phyloP scores from a whole-genome alignment of 345 rosid genomes.

The Mallotus nudiflorus region DNA sequence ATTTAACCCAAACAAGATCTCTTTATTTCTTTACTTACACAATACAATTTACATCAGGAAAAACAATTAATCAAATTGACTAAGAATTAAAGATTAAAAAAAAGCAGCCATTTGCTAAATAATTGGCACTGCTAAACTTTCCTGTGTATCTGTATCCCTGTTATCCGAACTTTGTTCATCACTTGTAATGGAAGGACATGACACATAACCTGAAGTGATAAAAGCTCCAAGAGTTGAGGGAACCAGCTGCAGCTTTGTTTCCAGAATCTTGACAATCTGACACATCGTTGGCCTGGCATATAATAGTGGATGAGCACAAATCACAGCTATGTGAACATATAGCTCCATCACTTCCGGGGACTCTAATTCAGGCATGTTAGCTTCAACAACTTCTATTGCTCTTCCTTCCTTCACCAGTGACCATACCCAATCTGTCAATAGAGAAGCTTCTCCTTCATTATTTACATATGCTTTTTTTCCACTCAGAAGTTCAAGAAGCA shows the following conservation, averaged over 20 bases:
- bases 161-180: not conserved
- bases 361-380: slow-evolving; percentile 27
- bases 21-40: not conserved
- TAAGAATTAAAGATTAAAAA: not conserved
- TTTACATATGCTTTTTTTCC: slow-evolving; percentile 37
- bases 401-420: slow-evolving; percentile 34
- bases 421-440: slow-evolving; percentile 46
- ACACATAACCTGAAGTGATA: not conserved
- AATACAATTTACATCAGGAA: not conserved
- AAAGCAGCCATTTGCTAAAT: not conserved
- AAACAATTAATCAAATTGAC: slow-evolving; percentile 1
- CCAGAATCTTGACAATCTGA: slow-evolving; percentile 37
- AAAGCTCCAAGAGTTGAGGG: slow-evolving; percentile 12
- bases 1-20: too few relatives aligned
- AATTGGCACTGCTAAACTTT: not conserved
- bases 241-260: slow-evolving; percentile 16
- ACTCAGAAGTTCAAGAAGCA: slow-evolving; percentile 47
- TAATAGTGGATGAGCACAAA: slow-evolving; percentile 38
- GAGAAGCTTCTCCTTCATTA: slow-evolving; percentile 23
- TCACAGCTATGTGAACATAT: slow-evolving; percentile 34
- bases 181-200: not conserved
- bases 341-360: slow-evolving; percentile 32
- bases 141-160: not conserved
- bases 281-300: slow-evolving; percentile 45
- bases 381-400: slow-evolving; percentile 35